Conservation (phyloP, 192 early-diverging fungal genomes). For the Linnemannia zychae region DNA sequence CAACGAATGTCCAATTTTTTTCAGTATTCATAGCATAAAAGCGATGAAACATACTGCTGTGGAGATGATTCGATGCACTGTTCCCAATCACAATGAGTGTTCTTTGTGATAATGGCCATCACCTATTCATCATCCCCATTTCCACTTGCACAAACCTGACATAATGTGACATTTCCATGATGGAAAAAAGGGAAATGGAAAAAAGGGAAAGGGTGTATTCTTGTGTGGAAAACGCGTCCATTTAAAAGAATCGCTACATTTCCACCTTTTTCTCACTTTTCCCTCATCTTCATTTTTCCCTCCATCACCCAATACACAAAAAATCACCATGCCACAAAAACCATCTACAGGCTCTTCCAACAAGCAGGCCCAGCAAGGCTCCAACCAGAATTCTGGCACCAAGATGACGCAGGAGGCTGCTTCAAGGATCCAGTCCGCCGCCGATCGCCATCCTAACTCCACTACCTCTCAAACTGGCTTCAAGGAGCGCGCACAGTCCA, state of each 20-base stretch:
- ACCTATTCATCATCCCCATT: no score
- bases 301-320: neutral
- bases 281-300: neutral
- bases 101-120: no score
- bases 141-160: no score
- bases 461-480: constrained; percentile 1
- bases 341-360: neutral
- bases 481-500: constrained; percentile 21
- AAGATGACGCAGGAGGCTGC: constrained; percentile 13
- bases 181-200: no score
- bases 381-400: neutral
- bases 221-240: no score
- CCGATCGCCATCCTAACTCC: constrained; percentile 17
- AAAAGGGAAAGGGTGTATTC: no score
- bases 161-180: no score
- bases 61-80: no score
- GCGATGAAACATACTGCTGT: no score
- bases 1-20: no score
- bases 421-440: constrained; percentile 28
- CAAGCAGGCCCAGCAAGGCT: constrained; percentile 4
- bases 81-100: no score
- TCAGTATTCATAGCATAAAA: no score
- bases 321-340: neutral
- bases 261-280: neutral
- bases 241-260: neutral